Evolutionary conservation across 306 rosid species (phyloP).

Genomic region (Glycine soja): DNA sequence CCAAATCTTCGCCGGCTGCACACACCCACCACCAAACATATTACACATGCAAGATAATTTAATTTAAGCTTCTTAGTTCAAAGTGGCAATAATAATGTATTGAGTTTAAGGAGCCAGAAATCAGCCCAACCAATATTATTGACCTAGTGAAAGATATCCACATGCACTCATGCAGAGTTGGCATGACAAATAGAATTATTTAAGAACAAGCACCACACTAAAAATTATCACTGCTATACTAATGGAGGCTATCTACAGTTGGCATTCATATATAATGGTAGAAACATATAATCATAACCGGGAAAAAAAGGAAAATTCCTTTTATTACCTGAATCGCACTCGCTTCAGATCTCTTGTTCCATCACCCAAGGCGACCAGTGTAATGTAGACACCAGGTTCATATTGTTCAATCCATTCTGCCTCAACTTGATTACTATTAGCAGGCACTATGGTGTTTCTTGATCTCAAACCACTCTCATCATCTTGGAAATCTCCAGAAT

Average conservation of each 20-base stretch:
- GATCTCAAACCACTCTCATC: conserved; percentile 67
- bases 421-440: conserved; percentile 69
- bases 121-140: background rate
- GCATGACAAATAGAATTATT: conserved; percentile 6
- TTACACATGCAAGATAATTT: conserved; percentile 22
- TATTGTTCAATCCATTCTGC: conserved; percentile 98
- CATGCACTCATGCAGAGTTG: background rate
- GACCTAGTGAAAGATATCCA: background rate
- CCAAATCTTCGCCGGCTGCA: conserved; percentile 98
- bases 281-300: conserved; percentile 29
- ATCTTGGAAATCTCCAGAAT: conserved; percentile 70
- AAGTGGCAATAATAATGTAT: conserved; percentile 12
- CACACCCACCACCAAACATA: conserved; percentile 39
- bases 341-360: conserved; percentile 92
- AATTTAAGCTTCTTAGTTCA: background rate
- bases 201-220: too few relatives aligned
- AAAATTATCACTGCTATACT: background rate
- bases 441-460: conserved; percentile 52
- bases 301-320: conserved; percentile 31
- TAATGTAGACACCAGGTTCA: conserved; percentile 95
- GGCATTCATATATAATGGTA: background rate
- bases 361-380: conserved; percentile 79
- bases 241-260: background rate
- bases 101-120: background rate
- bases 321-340: conserved; percentile 94